Base-by-base conservation (phyloP, 169 alveolate species). In the Besnoitia besnoiti region DNA sequence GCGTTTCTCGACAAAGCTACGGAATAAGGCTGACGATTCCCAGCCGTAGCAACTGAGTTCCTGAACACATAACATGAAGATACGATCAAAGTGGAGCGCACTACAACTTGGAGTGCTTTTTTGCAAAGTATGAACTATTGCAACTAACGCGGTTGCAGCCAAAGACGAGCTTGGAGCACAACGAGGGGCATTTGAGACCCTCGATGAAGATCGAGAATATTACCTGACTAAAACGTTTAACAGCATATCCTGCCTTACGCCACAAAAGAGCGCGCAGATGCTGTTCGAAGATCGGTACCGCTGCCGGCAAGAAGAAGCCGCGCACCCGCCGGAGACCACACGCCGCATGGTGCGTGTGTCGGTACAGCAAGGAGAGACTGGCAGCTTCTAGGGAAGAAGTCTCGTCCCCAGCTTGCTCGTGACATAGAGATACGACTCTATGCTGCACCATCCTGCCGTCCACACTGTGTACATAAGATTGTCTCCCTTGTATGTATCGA, bases 321-420 rank as follows among this genome's bases (percentile, higher is more conserved):
- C 80, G 44, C 46, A 67, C 80, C 27, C 80, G 80, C 27, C 80
- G 40, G 40, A 67, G 80, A 37, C 46, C 10, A 44, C 47, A n/a
- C 80, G 80, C 42, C 46, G 80, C 80, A 37, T 67, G 80, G 0
- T 67, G 80, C 44, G 80, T 67, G 16, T 67, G 47, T 33, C 80
- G 80, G 33, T 67, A 67, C 80, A 67, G 16, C 46, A 21, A 8
- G 21, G 47, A 67, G 47, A 67, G 21, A 33, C 80, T 67, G 16
- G 40, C 47, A n/a, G 40, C 47, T 10, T 67, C 80, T 7, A 61
- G 76, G 33, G 33, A 67, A 10, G 80, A 30, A 24, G 44, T 19
- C 33, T 67, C 80, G 21, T 67, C 46, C 33, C 46, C 46, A n/a
- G 12, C n/a, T 8, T 33, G 80, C 47, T 33, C 80, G 3, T 67